Evolutionary conservation across 2,329 filamentous ascomycete genomes (phyloP).

Genomic region (Sporothrix euskadiensis): DNA sequence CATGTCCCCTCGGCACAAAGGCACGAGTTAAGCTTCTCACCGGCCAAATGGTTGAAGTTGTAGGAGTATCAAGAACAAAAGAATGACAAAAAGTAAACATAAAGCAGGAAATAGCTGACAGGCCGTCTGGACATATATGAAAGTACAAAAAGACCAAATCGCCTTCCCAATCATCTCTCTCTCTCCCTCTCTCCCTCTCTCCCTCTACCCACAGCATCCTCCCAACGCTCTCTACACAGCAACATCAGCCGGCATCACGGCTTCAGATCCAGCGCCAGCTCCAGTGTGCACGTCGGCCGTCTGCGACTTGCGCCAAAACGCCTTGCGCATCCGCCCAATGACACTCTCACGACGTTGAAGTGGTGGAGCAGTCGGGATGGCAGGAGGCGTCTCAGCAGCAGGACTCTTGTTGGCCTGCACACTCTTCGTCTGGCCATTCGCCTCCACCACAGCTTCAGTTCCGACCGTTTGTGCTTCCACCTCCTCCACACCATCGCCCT

Average conservation of each 20-base stretch:
- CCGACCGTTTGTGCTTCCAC: neutral
- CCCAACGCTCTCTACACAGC: neutral
- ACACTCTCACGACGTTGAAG: constrained; percentile 23
- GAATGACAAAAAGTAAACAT: neutral
- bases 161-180: too few species aligned
- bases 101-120: neutral
- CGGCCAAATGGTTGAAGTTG: neutral
- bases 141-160: neutral
- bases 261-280: neutral
- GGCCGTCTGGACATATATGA: neutral
- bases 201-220: too few species aligned
- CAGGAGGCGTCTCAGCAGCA: neutral
- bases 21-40: too few species aligned
- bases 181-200: too few species aligned
- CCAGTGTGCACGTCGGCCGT: neutral
- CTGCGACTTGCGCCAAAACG: constrained; percentile 26
- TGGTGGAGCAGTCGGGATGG: neutral
- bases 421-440: neutral
- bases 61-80: neutral
- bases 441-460: neutral
- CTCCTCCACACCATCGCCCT: neutral
- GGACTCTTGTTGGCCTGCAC: neutral
- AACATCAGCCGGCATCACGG: constrained; percentile 16
- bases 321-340: constrained; percentile 27
- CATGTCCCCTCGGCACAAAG: too few species aligned